A percentile compares a stretch with the other conserved stretches of the same genome.
These are phyloP conservation scores for Phytophthora pluvialis DNA, from an alignment of 352 stramenopile genomes.

Conservation along the genomic window DNA sequence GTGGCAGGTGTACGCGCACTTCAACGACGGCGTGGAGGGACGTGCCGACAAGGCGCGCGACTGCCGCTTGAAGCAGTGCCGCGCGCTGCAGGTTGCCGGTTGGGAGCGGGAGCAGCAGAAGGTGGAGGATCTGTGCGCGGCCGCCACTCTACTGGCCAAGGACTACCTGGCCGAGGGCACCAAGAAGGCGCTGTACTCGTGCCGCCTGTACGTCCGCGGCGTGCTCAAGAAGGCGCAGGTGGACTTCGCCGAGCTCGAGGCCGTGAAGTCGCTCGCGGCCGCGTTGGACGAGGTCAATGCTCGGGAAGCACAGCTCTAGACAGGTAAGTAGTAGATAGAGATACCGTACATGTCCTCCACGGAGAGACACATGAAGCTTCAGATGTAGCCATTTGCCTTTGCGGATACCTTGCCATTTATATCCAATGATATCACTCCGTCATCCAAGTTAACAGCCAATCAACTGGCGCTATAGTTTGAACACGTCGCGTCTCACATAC, in stretches of 20 bases:
- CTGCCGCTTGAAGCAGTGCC: slow-evolving; percentile 81
- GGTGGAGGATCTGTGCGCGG: slow-evolving; percentile 66
- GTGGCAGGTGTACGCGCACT: slow-evolving; percentile 86
- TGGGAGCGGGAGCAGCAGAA: slow-evolving; percentile 71
- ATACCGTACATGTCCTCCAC: slow-evolving; percentile 1
- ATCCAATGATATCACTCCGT: slow-evolving; percentile 7
- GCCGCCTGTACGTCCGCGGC: slow-evolving; percentile 74
- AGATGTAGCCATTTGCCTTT: slow-evolving; percentile 9
- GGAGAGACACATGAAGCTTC: neutral
- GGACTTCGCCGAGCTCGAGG: slow-evolving; percentile 61
- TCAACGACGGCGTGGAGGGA: slow-evolving; percentile 67
- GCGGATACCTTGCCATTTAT: slow-evolving; percentile 9
- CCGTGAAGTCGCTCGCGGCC: slow-evolving; percentile 51
- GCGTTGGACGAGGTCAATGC: slow-evolving; percentile 62
- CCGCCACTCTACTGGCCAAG: slow-evolving; percentile 57
- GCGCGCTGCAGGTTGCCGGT: slow-evolving; percentile 66
- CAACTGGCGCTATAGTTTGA: slow-evolving; percentile 9
- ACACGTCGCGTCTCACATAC: slow-evolving; percentile 14
- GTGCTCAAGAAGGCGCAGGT: slow-evolving; percentile 83
- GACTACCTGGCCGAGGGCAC: slow-evolving; percentile 74
- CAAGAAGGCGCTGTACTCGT: slow-evolving; percentile 84
- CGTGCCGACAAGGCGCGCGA: slow-evolving; percentile 76
- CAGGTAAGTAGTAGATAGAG: neutral
- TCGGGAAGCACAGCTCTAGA: slow-evolving; percentile 59
- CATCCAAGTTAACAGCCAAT: slow-evolving; percentile 20